Percentiles rank a stretch among this genome's conserved stretches.
Evolutionary conservation across 345 rosid genomes (phyloP).

Genomic region (Pseudoturritis turrita): DNA sequence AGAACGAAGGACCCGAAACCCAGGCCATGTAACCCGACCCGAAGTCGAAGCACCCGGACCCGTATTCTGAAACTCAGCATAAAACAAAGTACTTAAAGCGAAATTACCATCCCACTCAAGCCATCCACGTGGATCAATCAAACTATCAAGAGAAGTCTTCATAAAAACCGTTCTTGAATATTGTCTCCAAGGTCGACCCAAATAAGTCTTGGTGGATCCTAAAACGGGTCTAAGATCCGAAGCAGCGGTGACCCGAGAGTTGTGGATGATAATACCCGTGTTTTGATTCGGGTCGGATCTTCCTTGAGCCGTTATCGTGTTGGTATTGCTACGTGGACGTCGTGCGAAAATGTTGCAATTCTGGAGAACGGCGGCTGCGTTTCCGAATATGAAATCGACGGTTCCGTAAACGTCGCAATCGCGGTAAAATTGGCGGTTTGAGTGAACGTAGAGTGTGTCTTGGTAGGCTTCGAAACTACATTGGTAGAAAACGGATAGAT

Average conservation of each 20-base stretch:
- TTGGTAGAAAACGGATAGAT: conserved; percentile 57
- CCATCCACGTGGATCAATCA: conserved; percentile 57
- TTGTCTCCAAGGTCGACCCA: conserved; percentile 59
- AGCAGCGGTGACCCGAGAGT: conserved; percentile 47
- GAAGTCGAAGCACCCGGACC: conserved; percentile 50
- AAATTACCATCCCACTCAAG: conserved; percentile 50
- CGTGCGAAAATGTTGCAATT: conserved; percentile 51
- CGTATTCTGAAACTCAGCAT: conserved; percentile 55
- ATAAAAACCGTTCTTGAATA: conserved; percentile 51
- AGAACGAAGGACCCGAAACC: conserved; percentile 41
- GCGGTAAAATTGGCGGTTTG: conserved; percentile 59
- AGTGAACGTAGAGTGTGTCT: conserved; percentile 64
- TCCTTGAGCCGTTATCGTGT: conserved; percentile 52
- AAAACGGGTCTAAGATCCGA: conserved; percentile 44
- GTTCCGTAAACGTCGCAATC: conserved; percentile 63
- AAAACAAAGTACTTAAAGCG: conserved; percentile 41
- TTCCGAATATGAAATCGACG: conserved; percentile 56
- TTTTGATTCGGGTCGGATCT: conserved; percentile 58
- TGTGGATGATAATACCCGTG: conserved; percentile 57
- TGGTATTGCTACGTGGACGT: conserved; percentile 41
- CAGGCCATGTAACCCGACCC: conserved; percentile 47
- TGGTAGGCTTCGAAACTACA: conserved; percentile 67
- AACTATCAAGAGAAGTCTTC: conserved; percentile 43
- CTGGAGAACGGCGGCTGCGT: conserved; percentile 54
- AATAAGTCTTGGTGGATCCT: conserved; percentile 48